Base-by-base conservation (phyloP, 331 rosid genomes). In the Cydonia oblonga region DNA sequence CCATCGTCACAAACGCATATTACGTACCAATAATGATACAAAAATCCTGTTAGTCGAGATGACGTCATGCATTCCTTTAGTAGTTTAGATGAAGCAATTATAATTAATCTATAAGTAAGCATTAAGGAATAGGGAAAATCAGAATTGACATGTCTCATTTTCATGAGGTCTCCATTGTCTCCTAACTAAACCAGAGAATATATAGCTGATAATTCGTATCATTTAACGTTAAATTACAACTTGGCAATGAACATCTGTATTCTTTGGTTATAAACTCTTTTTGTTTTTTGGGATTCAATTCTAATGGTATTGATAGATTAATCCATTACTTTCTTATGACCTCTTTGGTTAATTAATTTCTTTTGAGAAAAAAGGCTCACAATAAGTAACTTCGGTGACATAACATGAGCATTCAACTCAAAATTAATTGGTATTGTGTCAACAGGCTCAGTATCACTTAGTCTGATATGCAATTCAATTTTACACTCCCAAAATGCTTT, bases 1-100 rank as follows among this genome's bases (percentile, higher is more conserved):
- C 81, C 69, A 70, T 71, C 82, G 81, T 85, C 85, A 80, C 42
- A 68, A 10, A 7, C 25, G 73, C 24, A 26, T 26, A 7, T 24
- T 23, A 57, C 30, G 30, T 75, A 72, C 64, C 22, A 10, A 61
- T 49, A 25, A 12, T 64, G 38, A 49, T 73, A n/a, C 13, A 64
- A 57, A 49, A 54, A 40, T 32, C 14, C 11, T 23, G 35, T 61
- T 63, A 9, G n/a, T 22, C 13, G 35, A 26, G 52, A 71, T 75
- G 80, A 68, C 71, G 65, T 61, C 60, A 75, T 51, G 75, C 26
- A 33, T 62, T n/a, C n/a, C 33, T 23, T 56, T 19, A 26, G 35
- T 19, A 72, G 38, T 66, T 59, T 42, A 53, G 30, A 74, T 26
- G 52, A 81, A 67, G 40, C 70, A 33, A 42, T 29, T 33, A 38